These are phyloP conservation scores for Ramaria sp. DNA, from an alignment of 768 basidiomycete genomes.

Conservation along the genomic window DNA sequence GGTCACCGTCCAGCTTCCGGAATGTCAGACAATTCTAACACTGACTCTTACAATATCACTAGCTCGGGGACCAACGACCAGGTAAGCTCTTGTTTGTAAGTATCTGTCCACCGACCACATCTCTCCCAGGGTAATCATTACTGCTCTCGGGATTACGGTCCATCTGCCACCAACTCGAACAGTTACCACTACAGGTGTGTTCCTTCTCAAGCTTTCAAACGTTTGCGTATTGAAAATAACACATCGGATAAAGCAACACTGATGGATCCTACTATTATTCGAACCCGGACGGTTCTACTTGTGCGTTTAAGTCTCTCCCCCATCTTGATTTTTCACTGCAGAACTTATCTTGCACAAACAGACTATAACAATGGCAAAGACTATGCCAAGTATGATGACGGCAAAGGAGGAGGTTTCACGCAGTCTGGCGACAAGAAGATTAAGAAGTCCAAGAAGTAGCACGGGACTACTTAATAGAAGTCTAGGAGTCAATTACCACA, in stretches of 20 bases:
- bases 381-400: background rate
- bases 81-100: no score
- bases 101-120: no score
- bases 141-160: background rate
- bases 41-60: no score
- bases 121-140: background rate
- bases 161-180: conserved; percentile 17
- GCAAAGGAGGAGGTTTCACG: background rate
- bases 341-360: background rate
- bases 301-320: background rate
- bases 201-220: background rate
- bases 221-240: background rate
- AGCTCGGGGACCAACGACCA: no score
- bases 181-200: conserved; percentile 43
- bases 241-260: conserved; percentile 15
- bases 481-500: no score
- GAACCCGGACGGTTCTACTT: conserved; percentile 51
- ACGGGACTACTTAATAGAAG: no score
- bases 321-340: background rate
- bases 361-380: background rate
- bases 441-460: background rate
- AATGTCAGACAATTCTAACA: no score
- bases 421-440: background rate
- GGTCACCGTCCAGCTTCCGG: no score
- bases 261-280: conserved; percentile 54